Evolutionary conservation across 495 filamentous ascomycete species (phyloP), one percentile per base, ranked within the genome.

Genomic region (Penicillium ochrochloron): DNA sequence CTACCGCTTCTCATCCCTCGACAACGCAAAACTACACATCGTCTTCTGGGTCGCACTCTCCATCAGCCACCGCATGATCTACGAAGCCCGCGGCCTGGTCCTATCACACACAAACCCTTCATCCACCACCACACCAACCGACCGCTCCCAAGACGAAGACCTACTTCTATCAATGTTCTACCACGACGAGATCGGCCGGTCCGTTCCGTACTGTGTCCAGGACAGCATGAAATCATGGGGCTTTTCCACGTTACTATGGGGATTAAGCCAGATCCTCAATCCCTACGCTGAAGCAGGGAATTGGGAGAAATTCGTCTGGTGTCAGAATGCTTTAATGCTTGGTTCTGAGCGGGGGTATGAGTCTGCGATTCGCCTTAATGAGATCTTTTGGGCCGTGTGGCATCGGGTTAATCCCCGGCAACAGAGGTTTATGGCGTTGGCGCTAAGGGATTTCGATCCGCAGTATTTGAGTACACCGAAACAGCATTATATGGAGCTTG

Each of bases 31-130:
- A 9, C 39, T 63, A 11, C 61, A 63, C 48, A 27, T 34, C 10
- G 33, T 57, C 6, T 63, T 44, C 42, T 63, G 61, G 61, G 53
- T 52, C 10, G 39, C 53, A 5, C 50, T 63, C 1, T 41, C 33
- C 25, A 57, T 63, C n/a, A 51, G 55, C 29, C 42, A 63, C 15
- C 39, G 34, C 14, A 33, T 63, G 39, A 63, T 63, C 21, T 48
- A 39, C 27, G 37, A 52, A 44, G 61, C 61, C 7, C 53, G 53
- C 3, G 53, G 33, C 29, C 31, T 56, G 15, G 29, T 37, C n/a
- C 12, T 34, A 7, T 35, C 29, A 10, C 33, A 34, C 53, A 56
- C 8, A 6, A 56, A 34, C 31, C 1, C 12, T 10, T 9, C 25
- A 27, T 27, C 25, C 25, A 27, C 15, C 12, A 21, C 10, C 33